Evolutionary conservation across 1,284 basidiomycete genomes (phyloP), one percentile per base, ranked within the genome.

Genomic region (Moesziomyces sp.): DNA sequence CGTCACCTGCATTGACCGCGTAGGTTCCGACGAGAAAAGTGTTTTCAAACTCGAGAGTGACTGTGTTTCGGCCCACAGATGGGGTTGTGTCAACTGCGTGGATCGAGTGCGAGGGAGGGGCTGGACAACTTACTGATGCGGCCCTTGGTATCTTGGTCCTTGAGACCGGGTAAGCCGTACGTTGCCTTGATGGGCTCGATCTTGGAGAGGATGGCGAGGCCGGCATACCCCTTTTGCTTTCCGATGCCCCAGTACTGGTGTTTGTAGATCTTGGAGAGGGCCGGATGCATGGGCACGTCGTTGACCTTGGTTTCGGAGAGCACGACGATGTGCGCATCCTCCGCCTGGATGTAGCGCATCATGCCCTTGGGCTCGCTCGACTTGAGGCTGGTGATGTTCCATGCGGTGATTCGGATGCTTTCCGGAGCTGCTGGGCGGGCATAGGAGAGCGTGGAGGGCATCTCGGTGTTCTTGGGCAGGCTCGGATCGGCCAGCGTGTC

Each of bases 1-100:
- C 87, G 60, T 89, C 86, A 9, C 93, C 93, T 0, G 93, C 92
- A 77, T 95, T 95, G n/a, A 91, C 90, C 24, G 92, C 91, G 71
- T 95, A 95, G 2, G 93, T 94, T 11, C 90, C 92, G 44, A 94
- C 86, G 9, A 95, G 71, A 72, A 90, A 93, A 57, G 86, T 88
- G 45, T 86, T 88, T 48, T 89, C 88, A 74, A 92, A 94, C 81
- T 94, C 93, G 26, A 93, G 85, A 1, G 91, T 93, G 40, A 93
- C 85, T 56, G 92, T 89, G n/a, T 23, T 26, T 26, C 24, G 33
- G 18, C 11, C 33, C 52, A 46, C 33, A 11, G 1, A 10, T 44
- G 21, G 30, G 33, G 3, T n/a, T 19, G 43, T 23, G 28, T 54
- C 35, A 40, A 43, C 26, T 5, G 26, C 38, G 23, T 44, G 23